These are phyloP conservation scores for Calonectria hongkongensis DNA, from an alignment of 2,329 filamentous ascomycete genomes.

Conservation along the genomic window DNA sequence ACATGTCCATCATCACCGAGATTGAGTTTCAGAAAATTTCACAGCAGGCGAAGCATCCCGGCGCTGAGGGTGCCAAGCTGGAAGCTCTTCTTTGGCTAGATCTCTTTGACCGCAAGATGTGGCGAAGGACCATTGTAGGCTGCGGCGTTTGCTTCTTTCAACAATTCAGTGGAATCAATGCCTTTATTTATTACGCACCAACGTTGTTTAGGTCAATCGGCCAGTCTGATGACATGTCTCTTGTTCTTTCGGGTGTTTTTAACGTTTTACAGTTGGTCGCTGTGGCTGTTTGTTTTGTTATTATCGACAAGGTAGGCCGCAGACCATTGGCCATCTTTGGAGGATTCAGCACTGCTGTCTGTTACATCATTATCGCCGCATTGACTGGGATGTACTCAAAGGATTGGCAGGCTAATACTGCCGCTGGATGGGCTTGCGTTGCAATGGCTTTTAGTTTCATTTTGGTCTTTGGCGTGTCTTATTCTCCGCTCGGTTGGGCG, in stretches of 20 bases:
- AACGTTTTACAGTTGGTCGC: conserved; percentile 67
- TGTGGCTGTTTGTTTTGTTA: conserved; percentile 36
- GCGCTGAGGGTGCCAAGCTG: conserved; percentile 60
- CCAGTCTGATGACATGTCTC: conserved; percentile 53
- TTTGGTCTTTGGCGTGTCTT: conserved; percentile 55
- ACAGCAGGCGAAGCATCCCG: conserved; percentile 23
- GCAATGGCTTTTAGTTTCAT: conserved; percentile 55
- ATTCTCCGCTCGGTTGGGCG: conserved; percentile 64
- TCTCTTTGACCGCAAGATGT: conserved; percentile 62
- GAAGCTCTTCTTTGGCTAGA: conserved; percentile 67
- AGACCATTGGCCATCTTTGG: conserved; percentile 66
- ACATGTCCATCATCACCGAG: conserved; percentile 69
- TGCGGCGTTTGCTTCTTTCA: conserved; percentile 40
- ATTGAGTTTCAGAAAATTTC: conserved; percentile 64
- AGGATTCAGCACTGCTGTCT: conserved; percentile 68
- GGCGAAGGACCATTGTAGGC: conserved; percentile 36
- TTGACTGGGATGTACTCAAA: conserved; percentile 69
- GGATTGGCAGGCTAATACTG: conserved; percentile 66
- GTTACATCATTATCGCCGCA: conserved; percentile 70
- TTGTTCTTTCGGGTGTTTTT: conserved; percentile 65
- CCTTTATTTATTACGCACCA: conserved; percentile 67
- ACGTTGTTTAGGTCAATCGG: conserved; percentile 55
- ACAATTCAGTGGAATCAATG: conserved; percentile 41
- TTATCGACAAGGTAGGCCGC: conserved; percentile 67
- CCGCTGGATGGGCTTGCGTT: conserved; percentile 73